These are phyloP conservation scores for Penicillium bialowiezense DNA, from an alignment of 495 filamentous ascomycete genomes.

Conservation along the genomic window DNA sequence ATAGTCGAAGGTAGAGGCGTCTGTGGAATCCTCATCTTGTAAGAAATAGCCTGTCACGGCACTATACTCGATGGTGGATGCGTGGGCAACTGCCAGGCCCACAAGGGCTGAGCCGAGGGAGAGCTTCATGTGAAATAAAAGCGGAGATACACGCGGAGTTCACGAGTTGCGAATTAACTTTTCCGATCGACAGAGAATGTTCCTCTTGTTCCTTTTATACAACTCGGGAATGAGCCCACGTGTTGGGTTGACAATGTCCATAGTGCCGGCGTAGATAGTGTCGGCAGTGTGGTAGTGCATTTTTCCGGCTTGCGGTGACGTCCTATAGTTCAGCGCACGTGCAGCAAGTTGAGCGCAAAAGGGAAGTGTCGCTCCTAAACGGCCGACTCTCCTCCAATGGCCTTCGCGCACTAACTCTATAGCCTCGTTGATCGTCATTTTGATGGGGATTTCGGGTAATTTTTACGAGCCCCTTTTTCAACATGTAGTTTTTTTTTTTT, in stretches of 20 bases:
- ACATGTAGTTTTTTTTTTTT: too few relatives aligned
- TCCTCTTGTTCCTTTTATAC: slow-evolving; percentile 10
- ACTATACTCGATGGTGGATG: slow-evolving; percentile 52
- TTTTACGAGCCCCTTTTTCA: too few relatives aligned
- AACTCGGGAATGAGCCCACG: neutral
- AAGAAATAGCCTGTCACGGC: slow-evolving; percentile 67
- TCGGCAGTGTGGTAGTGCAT: too few relatives aligned
- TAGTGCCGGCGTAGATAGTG: too few relatives aligned
- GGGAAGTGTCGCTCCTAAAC: neutral
- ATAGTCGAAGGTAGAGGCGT: slow-evolving; percentile 64
- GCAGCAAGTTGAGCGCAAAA: neutral
- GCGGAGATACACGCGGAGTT: neutral
- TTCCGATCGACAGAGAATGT: neutral
- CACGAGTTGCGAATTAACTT: neutral
- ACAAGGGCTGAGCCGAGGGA: slow-evolving; percentile 20
- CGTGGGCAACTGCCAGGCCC: slow-evolving; percentile 22
- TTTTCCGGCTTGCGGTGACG: too few relatives aligned
- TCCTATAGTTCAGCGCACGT: slow-evolving; percentile 16
- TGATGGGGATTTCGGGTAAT: neutral
- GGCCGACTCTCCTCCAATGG: neutral
- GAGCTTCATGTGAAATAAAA: slow-evolving; percentile 29
- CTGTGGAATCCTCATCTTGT: slow-evolving; percentile 64
- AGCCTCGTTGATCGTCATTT: slow-evolving; percentile 3
- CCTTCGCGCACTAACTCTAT: neutral
- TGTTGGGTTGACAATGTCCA: too few relatives aligned